A percentile compares a stretch with the other conserved stretches of the same genome.
phyloP scores from a whole-genome alignment of 805 yeast species.

The Candida glaebosa region DNA sequence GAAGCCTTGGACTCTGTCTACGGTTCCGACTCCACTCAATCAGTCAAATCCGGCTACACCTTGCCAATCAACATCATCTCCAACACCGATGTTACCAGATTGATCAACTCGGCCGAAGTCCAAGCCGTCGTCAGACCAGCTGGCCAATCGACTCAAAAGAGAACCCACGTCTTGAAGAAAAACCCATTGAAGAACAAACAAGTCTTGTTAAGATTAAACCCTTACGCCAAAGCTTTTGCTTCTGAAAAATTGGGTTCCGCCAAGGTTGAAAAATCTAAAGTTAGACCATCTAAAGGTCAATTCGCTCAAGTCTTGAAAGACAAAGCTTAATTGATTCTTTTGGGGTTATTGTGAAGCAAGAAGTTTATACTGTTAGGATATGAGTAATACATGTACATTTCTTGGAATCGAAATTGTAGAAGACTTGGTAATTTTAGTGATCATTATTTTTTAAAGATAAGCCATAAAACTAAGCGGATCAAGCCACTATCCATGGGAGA shows the following conservation, averaged over 20 bases:
- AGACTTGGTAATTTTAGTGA: too few relatives aligned
- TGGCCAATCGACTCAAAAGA: conserved; percentile 90
- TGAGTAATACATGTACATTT: conserved; percentile 1
- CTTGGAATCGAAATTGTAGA: too few relatives aligned
- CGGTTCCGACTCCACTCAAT: conserved; percentile 86
- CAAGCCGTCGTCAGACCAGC: conserved; percentile 97
- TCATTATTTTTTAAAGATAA: too few relatives aligned
- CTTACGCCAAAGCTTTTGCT: conserved; percentile 97
- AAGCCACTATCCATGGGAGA: too few relatives aligned
- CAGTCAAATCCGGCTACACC: conserved; percentile 83
- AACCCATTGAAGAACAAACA: conserved; percentile 97
- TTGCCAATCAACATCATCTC: conserved; percentile 93
- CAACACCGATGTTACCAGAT: conserved; percentile 93
- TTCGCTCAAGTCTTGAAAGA: conserved; percentile 64
- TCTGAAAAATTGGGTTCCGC: conserved; percentile 85
- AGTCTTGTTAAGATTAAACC: conserved; percentile 97
- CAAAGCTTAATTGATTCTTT: conserved; percentile 17
- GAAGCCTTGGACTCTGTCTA: conserved; percentile 94
- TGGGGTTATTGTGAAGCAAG: conserved; percentile 1
- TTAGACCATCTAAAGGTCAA: conserved; percentile 68
- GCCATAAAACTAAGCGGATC: too few relatives aligned
- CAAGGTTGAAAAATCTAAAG: conserved; percentile 64
- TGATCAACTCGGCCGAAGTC: conserved; percentile 98
- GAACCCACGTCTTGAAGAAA: conserved; percentile 95
- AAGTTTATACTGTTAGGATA: conserved; percentile 2